Evolutionary conservation across 2,329 filamentous ascomycete species (phyloP).

Genomic region (Endoconidiophora laricicola): DNA sequence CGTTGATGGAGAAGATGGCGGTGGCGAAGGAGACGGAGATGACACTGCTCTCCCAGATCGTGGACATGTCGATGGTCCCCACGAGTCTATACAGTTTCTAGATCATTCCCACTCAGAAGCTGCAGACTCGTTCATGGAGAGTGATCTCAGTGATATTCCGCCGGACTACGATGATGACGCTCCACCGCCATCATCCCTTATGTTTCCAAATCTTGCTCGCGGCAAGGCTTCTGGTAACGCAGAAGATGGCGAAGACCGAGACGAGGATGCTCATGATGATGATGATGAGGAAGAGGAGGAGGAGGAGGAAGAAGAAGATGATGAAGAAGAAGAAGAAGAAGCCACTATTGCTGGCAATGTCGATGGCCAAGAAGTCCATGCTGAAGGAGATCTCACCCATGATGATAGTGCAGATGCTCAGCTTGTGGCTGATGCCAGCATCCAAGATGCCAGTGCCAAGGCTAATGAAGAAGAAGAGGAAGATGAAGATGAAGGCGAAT

Average conservation of each 20-base stretch:
- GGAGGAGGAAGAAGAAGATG: background rate
- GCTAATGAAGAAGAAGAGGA: slow-evolving; percentile 7
- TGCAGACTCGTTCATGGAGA: slow-evolving; percentile 46
- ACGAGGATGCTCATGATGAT: background rate
- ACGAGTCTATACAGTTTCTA: slow-evolving; percentile 17
- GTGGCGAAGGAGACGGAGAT: slow-evolving; percentile 15
- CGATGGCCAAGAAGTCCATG: background rate
- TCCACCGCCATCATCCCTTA: slow-evolving; percentile 23
- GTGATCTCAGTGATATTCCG: slow-evolving; percentile 49
- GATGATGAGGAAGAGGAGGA: background rate
- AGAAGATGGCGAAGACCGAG: background rate
- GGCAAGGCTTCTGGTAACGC: slow-evolving; percentile 7
- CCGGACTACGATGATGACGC: slow-evolving; percentile 41
- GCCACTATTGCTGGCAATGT: background rate
- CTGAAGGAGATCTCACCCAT: background rate
- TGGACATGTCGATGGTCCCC: slow-evolving; percentile 19
- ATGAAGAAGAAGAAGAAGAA: background rate
- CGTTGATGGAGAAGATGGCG: slow-evolving; percentile 19
- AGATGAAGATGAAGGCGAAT: slow-evolving; percentile 13
- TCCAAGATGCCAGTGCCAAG: no score
- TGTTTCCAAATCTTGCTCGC: slow-evolving; percentile 33
- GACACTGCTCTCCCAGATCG: slow-evolving; percentile 13
- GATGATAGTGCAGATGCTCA: background rate
- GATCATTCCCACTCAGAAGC: slow-evolving; percentile 14
- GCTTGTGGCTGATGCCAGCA: no score